Base-by-base conservation (phyloP, 2,329 filamentous ascomycete genomes). In the Cordyceps javanica region DNA sequence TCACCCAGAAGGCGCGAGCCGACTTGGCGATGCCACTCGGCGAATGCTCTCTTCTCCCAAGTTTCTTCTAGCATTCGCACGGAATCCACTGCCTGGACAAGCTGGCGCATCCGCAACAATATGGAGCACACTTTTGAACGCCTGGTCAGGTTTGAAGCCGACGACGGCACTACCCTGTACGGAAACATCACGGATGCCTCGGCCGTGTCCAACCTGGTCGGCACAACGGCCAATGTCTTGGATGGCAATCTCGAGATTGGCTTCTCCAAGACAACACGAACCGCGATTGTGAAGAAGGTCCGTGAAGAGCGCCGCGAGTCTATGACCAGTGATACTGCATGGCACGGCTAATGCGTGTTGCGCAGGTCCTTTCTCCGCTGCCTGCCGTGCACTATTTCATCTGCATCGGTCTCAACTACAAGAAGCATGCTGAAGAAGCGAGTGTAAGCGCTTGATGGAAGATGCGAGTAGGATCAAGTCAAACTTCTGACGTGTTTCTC, bases 321-420 rank as follows among this genome's bases (percentile, higher is more conserved):
- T n/a, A n/a, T n/a, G n/a, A n/a, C n/a, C n/a, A n/a, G n/a, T n/a
- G n/a, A 13, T 3, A 7, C 7, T 19, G 14, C 26, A 32, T 6
- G 10, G 19, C 14, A 11, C n/a, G 19, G 13, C 25, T 42, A 25
- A 21, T 9, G 10, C 3, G n/a, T 2, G 26, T 13, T 16, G 14
- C 19, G 8, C 9, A 55, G 52, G 28, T 55, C 1, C 52, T 55
- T 28, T 34, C 39, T 28, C 52, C 52, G n/a, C 41, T 55, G 26
- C 39, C 52, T 8, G 25, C 26, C 9, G 41, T 45, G 13, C 38
- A 44, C 41, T 45, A 45, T 21, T 65, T 67, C 21, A 62, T 65
- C 26, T 69, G 67, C 39, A 64, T 68, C 2, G 67, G 67, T 9
- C 57, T 69, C 26, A 68, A 69, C 53, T 69, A 66, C 50, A 41